Base-by-base conservation (phyloP, 2,329 filamentous ascomycete species). In the Rutstroemia sp. region DNA sequence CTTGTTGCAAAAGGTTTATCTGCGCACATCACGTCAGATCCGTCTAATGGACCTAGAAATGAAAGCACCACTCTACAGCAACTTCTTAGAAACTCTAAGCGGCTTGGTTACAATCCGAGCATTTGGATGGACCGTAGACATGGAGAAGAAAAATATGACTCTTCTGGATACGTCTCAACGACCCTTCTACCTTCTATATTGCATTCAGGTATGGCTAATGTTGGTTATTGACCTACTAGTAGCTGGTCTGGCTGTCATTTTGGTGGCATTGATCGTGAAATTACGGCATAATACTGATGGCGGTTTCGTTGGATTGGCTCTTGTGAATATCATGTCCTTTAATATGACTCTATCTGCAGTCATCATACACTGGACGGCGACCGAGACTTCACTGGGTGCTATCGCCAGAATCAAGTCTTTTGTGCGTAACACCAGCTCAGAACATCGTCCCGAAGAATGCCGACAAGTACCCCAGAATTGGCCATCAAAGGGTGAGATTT, bases 141-240 rank as follows among this genome's bases (percentile, higher is more conserved):
- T 54, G 16, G 25, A 46, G 10, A 50, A 59, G 7, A 50, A 57
- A 58, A 81, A 79, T 55, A 66, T 76, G n/a, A 59, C 62, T 3
- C 71, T 80, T 0, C 69, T 85, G 1, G 78, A 84, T 58, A 68
- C 68, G 6, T 81, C 80, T 0, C 82, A 84, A 60, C 70, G 73
- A 27, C 80, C 81, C 0, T 80, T 78, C 56, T 85, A 85, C 61
- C 72, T 83, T 0, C 71, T 84, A 6, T 78, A 75, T 57, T 76
- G 77, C 48, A 75, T 82, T 2, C 82, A 85, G 64, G 73, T 78
- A 23, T 84, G 81, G 81, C 72, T 84, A 0, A 71, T 66, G 0
- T 70, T 84, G 0, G 73, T 75, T 0, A 52, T 67, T 0, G 63
- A 65, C 40, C 54, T 67, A 10, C 42, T 65, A 6, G 61, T 63